Evolutionary conservation across 2,329 filamentous ascomycete genomes (phyloP).

Genomic region (Colletotrichum tropicicola): DNA sequence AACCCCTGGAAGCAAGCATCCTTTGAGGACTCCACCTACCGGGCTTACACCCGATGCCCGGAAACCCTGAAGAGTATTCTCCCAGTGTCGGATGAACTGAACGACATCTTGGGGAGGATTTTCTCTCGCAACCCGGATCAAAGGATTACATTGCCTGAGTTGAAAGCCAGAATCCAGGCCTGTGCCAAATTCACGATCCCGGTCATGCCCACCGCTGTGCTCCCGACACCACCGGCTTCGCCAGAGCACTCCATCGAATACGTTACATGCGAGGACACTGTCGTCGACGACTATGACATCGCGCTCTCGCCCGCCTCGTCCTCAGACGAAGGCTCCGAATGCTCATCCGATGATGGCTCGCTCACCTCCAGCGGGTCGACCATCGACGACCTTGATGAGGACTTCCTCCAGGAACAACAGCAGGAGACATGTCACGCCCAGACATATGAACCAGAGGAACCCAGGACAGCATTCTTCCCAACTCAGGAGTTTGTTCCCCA

Average conservation of each 20-base stretch:
- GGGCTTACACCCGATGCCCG: constrained; percentile 84
- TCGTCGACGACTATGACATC: constrained; percentile 53
- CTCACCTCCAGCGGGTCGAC: constrained; percentile 63
- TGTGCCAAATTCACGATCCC: constrained; percentile 78
- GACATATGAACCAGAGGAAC: constrained; percentile 57
- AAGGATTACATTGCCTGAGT: constrained; percentile 82
- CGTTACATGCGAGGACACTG: constrained; percentile 57
- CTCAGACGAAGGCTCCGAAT: constrained; percentile 46
- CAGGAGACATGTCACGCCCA: constrained; percentile 52
- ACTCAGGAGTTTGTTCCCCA: constrained; percentile 56
- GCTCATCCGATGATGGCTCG: constrained; percentile 64
- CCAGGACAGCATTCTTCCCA: constrained; percentile 49
- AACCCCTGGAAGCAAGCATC: constrained; percentile 99
- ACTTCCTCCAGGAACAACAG: constrained; percentile 55
- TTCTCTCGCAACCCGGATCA: constrained; percentile 87
- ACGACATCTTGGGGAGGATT: constrained; percentile 85
- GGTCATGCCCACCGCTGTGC: constrained; percentile 41
- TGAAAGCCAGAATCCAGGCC: constrained; percentile 78
- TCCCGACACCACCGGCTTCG: constrained; percentile 51
- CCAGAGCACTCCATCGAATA: constrained; percentile 53
- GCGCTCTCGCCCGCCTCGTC: constrained; percentile 59
- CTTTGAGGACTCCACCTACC: constrained; percentile 92
- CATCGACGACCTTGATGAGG: constrained; percentile 60
- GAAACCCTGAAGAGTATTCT: constrained; percentile 93
- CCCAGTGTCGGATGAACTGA: constrained; percentile 88